phyloP scores from a whole-genome alignment of 202 grass and related monocot genomes.

The Panicum virgatum region DNA sequence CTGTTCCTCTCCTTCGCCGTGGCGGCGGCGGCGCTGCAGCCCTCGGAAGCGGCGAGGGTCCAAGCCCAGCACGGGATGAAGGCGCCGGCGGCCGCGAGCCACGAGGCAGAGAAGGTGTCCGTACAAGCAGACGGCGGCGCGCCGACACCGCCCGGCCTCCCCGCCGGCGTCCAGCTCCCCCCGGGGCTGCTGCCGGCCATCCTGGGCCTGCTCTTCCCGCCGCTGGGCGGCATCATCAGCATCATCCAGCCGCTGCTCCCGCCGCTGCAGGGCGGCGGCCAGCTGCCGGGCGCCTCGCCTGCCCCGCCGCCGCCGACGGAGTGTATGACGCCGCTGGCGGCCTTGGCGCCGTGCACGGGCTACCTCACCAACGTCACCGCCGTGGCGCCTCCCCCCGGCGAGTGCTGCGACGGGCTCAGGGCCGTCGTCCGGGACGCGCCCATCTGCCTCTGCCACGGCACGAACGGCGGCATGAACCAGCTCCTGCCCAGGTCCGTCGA shows the following conservation, averaged over 20 bases:
- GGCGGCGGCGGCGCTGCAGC: not conserved
- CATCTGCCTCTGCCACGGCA: conserved; percentile 35
- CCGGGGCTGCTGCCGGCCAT: not conserved
- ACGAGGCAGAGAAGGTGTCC: not conserved
- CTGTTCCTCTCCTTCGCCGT: conserved; percentile 16
- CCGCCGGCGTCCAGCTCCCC: not conserved
- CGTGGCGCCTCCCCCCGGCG: conserved; percentile 13
- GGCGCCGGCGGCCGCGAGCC: not conserved
- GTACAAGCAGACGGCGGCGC: not conserved
- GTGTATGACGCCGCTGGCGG: conserved; percentile 16
- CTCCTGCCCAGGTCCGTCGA: conserved; percentile 17
- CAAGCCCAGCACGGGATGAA: not conserved
- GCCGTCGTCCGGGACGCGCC: conserved; percentile 10
- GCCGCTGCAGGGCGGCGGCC: not conserved
- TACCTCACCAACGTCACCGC: conserved; percentile 17
- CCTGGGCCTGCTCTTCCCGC: not conserved
- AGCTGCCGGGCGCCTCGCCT: fast-evolving
- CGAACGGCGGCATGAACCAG: conserved; percentile 15
- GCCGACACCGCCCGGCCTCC: not conserved
- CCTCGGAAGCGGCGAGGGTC: not conserved
- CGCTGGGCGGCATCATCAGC: not conserved
- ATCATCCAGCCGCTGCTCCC: not conserved
- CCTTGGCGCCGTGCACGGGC: not conserved
- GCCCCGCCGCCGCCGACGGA: not conserved
- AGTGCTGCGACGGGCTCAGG: conserved; percentile 25